phyloP scores from a whole-genome alignment of 345 rosid species.

The Pistacia integerrima region DNA sequence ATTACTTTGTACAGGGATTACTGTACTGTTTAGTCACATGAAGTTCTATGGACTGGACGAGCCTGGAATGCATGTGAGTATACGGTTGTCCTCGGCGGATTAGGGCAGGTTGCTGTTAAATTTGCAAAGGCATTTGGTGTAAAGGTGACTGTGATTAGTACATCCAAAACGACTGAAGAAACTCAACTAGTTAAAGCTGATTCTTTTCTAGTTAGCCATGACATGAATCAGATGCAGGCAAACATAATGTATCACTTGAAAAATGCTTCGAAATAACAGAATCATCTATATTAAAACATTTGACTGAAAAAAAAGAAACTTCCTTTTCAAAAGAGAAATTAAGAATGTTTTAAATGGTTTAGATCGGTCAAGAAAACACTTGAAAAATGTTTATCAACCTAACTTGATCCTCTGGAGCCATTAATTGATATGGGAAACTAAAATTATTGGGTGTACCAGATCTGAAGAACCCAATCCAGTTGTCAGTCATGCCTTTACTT shows the following conservation, averaged over 20 bases:
- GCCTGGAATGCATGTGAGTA: slow-evolving; percentile 14
- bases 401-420: not conserved
- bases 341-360: no score
- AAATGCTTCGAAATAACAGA: no score
- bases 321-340: no score
- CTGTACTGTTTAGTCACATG: slow-evolving; percentile 15
- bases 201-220: slow-evolving; percentile 15
- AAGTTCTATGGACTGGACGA: slow-evolving; percentile 16
- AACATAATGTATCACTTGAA: not conserved
- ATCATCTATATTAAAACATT: no score
- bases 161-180: slow-evolving; percentile 22
- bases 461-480: not conserved
- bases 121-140: slow-evolving; percentile 30
- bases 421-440: slow-evolving; percentile 28
- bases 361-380: not conserved
- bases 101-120: slow-evolving; percentile 30
- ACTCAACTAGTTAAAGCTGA: slow-evolving; percentile 10
- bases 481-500: slow-evolving; percentile 6
- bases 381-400: no score
- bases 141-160: slow-evolving; percentile 25
- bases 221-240: slow-evolving; percentile 19
- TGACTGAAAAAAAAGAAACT: no score
- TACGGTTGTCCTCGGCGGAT: slow-evolving; percentile 22
- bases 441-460: slow-evolving; percentile 25
- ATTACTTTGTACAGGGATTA: slow-evolving; percentile 24